Evolutionary conservation across 768 basidiomycete species (phyloP), one percentile per base, ranked within the genome.

Genomic region (Pleurotus tuber-regium): DNA sequence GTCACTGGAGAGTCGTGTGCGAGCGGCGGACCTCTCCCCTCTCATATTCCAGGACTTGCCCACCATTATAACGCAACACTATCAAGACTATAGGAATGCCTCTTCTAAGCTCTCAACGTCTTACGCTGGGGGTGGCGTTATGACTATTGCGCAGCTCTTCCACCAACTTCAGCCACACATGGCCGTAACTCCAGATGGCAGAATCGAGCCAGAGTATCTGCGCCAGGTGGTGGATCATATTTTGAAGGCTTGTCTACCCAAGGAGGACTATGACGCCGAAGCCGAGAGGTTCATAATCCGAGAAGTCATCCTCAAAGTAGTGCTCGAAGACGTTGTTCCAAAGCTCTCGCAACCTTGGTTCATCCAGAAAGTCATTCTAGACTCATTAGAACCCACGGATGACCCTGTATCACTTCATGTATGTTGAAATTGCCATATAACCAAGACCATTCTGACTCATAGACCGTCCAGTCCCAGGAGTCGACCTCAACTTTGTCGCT

Each of bases 341-440:
- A 84, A 80, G 57, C 64, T 96, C 44, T 79, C 83, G 4, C 87
- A 97, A 63, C 88, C 90, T 0, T 98, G 95, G 93, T 98, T 97
- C 65, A 79, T 96, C 40, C 84, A 92, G 52, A 83, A 75, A 60
- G 61, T 78, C 2, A 72, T 88, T 9, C 72, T 95, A 29, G 83
- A 84, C 59, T 65, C 86, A 2, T 68, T 96, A 9, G 87, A 82
- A 5, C 71, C 75, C 21, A 62, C 64, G 30, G 64, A 69, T 2
- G 68, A 66, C 21, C 49, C 57, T 4, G 56, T 54, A 36, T 64
- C 63, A 28, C 18, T 44, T 10, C 60, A 67, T 55, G 74, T 72
- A 52, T 39, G 67, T 60, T 40, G 29, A 14, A 16, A 7, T 10
- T 2, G n/a, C 4, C 8, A 38, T 10, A 38, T 38, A 14, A 16